Evolutionary conservation across 495 filamentous ascomycete species (phyloP), one percentile per base, ranked within the genome.

Genomic region (Aspergillus cristatus): DNA sequence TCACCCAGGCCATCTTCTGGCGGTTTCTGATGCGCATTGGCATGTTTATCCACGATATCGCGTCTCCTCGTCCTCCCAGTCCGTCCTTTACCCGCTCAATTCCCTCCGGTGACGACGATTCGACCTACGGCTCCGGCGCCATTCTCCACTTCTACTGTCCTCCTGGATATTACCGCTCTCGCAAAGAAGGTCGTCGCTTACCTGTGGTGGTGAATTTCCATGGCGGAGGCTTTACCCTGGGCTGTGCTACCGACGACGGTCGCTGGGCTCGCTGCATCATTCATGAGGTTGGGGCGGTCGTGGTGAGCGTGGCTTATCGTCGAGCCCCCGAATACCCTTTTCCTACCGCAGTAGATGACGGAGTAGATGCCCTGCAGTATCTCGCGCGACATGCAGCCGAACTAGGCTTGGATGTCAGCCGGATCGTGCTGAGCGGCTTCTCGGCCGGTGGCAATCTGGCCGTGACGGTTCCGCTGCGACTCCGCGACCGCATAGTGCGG

Each of bases 401-500:
- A 14, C 47, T 74, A 14, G 57, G 60, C 0, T 48, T 88, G 32
- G 75, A 84, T 57, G 40, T 72, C 20, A 63, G 68, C 31, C 59
- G 78, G 35, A 75, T 95, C 12, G 84, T 78, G 2, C 62, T 89
- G 7, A 85, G 75, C 4, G 89, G 89, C 12, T 97, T 97, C 60
- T 87, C 81, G 0, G 84, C 86, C 1, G 90, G 90, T 2, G 90
- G 78, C 10, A 97, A 95, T 49, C 74, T 94, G 45, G 75, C 79
- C 16, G 78, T 94, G 44, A 89, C 87, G 0, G 79, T 89, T 0
- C 81, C 84, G 0, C 62, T 95, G 14, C 72, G 81, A 14, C 58
- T 94, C 1, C 58, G 71, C 12, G 48, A 50, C 14, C 50, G 50
- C 22, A 43, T 54, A 35, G 52, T 31, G 3, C 43, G 47, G 6